Evolutionary conservation across 495 filamentous ascomycete genomes (phyloP), one percentile per base, ranked within the genome.

Genomic region (Neurospora sp.): DNA sequence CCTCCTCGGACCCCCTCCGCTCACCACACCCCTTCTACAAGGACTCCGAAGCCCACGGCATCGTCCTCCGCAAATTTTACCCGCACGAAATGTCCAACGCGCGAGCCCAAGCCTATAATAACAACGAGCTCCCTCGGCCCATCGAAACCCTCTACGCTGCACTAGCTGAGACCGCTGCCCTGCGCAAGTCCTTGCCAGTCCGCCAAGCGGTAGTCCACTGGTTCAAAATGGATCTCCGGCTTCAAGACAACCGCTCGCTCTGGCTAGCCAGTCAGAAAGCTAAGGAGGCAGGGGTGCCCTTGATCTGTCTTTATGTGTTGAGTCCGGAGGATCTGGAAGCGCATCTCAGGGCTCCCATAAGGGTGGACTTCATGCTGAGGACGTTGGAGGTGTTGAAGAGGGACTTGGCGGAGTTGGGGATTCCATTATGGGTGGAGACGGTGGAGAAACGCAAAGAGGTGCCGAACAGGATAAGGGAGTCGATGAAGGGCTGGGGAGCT

Each of bases 261-360:
- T 84, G 87, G 75, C 79, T 88, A 73, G 94, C 94, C 4, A 90
- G 86, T 54, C 83, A 90, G 74, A 88, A 88, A 71, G 92, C 93
- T 0, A 88, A 85, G 70, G 86, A 88, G 37, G 82, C 89, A 19
- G 85, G 86, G 0, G 84, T 93, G 4, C 91, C 92, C 8, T 82
- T 97, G 71, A 89, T 97, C 71, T 87, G 86, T 72, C 81, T 97
- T 43, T 97, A 94, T 76, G 86, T 97, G 13, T 74, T 94, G n/a
- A 94, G 92, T 42, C 94, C 92, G 2, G 89, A 97, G 81, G 94
- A 98, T 79, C 89, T 92, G 73, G 90, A 93, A 74, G 94, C 94
- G 3, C 94, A 97, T 81, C 77, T 92, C 42, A 90, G 88, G 1
- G 88, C 91, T 69, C 87, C 93, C 0, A 87, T 89, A 4, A 85